phyloP scores from a whole-genome alignment of 768 basidiomycete genomes.

The Pisolithus marmoratus region DNA sequence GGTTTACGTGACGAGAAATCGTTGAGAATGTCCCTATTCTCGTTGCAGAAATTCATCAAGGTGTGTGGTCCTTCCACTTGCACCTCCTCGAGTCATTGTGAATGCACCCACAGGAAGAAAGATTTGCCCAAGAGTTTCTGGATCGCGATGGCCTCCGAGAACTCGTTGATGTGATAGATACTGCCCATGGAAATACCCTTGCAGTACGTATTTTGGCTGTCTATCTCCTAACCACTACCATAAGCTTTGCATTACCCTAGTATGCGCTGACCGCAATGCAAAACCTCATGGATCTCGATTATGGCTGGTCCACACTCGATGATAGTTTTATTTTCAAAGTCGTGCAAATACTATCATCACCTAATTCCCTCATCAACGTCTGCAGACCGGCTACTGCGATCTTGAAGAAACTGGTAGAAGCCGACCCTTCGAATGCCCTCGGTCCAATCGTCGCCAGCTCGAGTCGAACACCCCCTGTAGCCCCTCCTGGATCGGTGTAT shows the following conservation, averaged over 20 bases:
- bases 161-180: conserved; percentile 63
- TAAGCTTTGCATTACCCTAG: conserved; percentile 30
- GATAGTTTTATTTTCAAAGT: conserved; percentile 70
- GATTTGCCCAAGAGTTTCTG: conserved; percentile 77
- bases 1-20: conserved; percentile 50
- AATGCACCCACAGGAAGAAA: conserved; percentile 57
- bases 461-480: conserved; percentile 46
- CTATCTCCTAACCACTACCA: neutral
- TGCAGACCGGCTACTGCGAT: conserved; percentile 89
- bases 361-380: conserved; percentile 78
- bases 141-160: conserved; percentile 63
- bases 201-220: conserved; percentile 47
- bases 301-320: conserved; percentile 75
- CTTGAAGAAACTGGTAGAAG: conserved; percentile 84
- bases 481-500: conserved; percentile 68
- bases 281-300: conserved; percentile 81
- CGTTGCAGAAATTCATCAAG: conserved; percentile 73
- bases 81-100: conserved; percentile 1
- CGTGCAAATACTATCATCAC: conserved; percentile 72
- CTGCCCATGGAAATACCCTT: conserved; percentile 73
- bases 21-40: conserved; percentile 65
- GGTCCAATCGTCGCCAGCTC: conserved; percentile 54
- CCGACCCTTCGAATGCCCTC: conserved; percentile 66
- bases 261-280: conserved; percentile 84
- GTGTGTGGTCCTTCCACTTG: conserved; percentile 34